Base-by-base conservation (phyloP, 495 filamentous ascomycete genomes). In the Xanthoparmelia taractica region DNA sequence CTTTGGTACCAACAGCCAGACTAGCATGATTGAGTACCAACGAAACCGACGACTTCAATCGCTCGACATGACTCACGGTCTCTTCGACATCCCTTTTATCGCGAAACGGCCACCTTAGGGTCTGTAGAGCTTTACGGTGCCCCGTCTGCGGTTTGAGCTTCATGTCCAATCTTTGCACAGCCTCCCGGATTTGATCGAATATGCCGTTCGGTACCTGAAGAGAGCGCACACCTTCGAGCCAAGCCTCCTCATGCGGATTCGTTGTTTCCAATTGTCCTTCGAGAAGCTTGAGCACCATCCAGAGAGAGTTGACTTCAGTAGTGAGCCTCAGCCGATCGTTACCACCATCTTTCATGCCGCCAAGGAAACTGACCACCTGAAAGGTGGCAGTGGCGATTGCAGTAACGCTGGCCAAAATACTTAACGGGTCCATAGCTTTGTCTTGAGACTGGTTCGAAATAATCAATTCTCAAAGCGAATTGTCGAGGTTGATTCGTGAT, bases 221-320 rank as follows among this genome's bases (percentile, higher is more conserved):
- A 12, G 63, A 38, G 29, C 43, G 50, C n/a, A 66, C 59, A 31
- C 60, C 63, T 37, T 63, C 54, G 20, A 63, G 56, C 65, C 65
- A 66, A 41, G 60, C 55, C 40, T 66, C 65, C 31, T 57, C 58
- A 29, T 63, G 47, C 8, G 41, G 27, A n/a, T 66, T 57, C 8
- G 41, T 50, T 7, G 60, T 38, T 54, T 63, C 56, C 18, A 66
- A 60, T 10, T 60, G 56, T 7, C 43, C 25, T 58, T 66, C 65
- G 20, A 66, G 60, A 29, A 66, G 60, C 47, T 63, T 66, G 25
- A 66, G 56, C 4, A 60, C 13, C 65, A 66, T 63, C 62, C 65
- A 67, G 11, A 67, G 34, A 0, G 65, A 60, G n/a, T 67, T 67
- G 0, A 67, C 31, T 45, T 67, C 65, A 12, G 65, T 61, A 27